These are phyloP conservation scores for Geotrichum aggregatum DNA, from an alignment of 1,139 yeast species.

Conservation along the genomic window DNA sequence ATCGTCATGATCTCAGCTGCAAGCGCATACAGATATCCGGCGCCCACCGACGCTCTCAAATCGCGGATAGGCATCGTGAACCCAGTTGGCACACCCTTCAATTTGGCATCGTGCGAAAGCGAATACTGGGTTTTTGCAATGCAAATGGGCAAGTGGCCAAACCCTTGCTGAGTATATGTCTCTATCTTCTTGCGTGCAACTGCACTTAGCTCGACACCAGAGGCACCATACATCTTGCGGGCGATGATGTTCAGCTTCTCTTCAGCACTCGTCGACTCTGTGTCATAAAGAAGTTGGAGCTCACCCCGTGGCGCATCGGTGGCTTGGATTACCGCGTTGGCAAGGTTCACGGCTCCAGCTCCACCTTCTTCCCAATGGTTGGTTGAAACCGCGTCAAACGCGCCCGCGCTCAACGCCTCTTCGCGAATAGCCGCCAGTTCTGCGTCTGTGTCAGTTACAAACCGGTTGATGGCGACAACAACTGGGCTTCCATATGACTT, in stretches of 20 bases:
- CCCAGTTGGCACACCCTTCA: constrained; percentile 96
- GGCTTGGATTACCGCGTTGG: constrained; percentile 77
- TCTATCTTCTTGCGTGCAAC: constrained; percentile 83
- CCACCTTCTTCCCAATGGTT: constrained; percentile 99
- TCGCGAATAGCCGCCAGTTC: constrained; percentile 83
- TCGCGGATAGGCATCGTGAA: constrained; percentile 93
- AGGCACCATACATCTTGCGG: constrained; percentile 91
- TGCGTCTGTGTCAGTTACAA: constrained; percentile 77
- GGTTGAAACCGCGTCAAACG: constrained; percentile 85
- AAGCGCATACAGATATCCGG: constrained; percentile 91
- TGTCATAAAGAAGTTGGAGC: constrained; percentile 70
- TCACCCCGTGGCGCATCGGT: constrained; percentile 45
- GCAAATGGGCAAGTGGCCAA: constrained; percentile 88
- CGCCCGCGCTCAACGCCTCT: constrained; percentile 87
- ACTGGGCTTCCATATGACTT: constrained; percentile 85
- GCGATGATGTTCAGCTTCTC: constrained; percentile 82
- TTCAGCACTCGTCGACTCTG: constrained; percentile 67
- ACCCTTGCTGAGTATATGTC: constrained; percentile 82
- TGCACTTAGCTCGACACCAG: constrained; percentile 78
- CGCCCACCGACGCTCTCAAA: constrained; percentile 91
- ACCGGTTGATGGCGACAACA: constrained; percentile 90
- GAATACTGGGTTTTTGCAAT: constrained; percentile 98
- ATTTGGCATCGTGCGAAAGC: constrained; percentile 83
- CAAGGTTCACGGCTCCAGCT: constrained; percentile 83
- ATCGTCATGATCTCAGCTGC: constrained; percentile 97